Conservation (phyloP, 2,329 filamentous ascomycete genomes). For the Pezicula carpinea region DNA sequence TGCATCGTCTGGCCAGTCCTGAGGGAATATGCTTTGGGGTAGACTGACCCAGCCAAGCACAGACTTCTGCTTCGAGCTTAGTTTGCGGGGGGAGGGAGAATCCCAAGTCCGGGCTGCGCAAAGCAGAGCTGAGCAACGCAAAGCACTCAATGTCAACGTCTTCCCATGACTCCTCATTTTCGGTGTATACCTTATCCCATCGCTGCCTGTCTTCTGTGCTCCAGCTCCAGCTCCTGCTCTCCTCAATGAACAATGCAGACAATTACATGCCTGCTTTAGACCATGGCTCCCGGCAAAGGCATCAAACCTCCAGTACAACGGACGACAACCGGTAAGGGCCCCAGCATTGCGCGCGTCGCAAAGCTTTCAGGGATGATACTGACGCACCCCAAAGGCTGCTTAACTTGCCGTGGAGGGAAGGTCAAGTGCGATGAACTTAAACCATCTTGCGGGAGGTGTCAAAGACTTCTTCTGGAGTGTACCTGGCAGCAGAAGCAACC, state of each 20-base stretch:
- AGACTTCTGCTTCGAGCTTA: too few species aligned
- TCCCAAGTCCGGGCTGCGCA: too few species aligned
- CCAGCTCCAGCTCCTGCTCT: background rate
- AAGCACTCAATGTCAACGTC: too few species aligned
- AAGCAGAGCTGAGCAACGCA: too few species aligned
- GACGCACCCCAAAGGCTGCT: slow-evolving; percentile 48
- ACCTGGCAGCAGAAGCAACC: slow-evolving; percentile 13
- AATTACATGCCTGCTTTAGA: background rate
- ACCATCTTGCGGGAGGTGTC: slow-evolving; percentile 48
- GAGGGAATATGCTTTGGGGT: too few species aligned
- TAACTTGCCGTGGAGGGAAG: slow-evolving; percentile 64
- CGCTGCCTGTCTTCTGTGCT: too few species aligned
- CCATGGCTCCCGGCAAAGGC: slow-evolving; percentile 25
- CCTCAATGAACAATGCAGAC: background rate
- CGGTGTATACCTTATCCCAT: too few species aligned
- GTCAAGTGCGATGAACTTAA: slow-evolving; percentile 69
- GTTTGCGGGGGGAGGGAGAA: too few species aligned
- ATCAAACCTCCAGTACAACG: slow-evolving; percentile 26
- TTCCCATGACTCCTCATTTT: too few species aligned
- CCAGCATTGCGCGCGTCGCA: background rate
- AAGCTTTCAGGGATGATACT: background rate
- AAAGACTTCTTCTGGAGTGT: slow-evolving; percentile 23
- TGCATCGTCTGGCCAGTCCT: too few species aligned
- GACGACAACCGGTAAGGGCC: slow-evolving; percentile 22
- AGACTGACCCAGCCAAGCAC: too few species aligned